These are phyloP conservation scores for Citrus maxima DNA, from an alignment of 345 rosid species.

Conservation along the genomic window DNA sequence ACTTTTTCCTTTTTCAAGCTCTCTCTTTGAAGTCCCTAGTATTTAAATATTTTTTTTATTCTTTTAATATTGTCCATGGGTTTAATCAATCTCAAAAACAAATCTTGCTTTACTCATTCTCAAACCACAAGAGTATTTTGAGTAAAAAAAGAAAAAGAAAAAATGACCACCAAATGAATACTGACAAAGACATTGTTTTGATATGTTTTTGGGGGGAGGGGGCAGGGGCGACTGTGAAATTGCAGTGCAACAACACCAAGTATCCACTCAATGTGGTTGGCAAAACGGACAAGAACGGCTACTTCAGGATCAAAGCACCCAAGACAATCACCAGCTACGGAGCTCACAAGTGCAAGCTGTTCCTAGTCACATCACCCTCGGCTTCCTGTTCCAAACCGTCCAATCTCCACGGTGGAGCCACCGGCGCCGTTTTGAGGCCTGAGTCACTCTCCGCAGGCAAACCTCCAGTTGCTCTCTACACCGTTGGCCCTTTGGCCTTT, in stretches of 20 bases:
- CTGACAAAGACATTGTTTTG: neutral
- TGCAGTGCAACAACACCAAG: conserved; percentile 65
- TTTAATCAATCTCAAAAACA: neutral
- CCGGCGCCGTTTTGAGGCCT: conserved; percentile 50
- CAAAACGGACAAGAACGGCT: conserved; percentile 77
- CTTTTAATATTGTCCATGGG: neutral
- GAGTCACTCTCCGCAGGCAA: conserved; percentile 35
- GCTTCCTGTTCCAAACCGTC: conserved; percentile 45
- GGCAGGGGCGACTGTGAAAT: conserved; percentile 69
- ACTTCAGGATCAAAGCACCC: conserved; percentile 63
- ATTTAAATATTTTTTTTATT: too few species aligned
- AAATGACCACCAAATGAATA: neutral
- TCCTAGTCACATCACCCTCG: conserved; percentile 43
- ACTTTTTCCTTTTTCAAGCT: neutral
- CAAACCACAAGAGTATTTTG: neutral
- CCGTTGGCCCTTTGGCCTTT: conserved; percentile 82
- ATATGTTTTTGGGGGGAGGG: neutral
- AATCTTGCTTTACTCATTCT: neutral
- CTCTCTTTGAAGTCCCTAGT: neutral
- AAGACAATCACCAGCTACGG: conserved; percentile 73
- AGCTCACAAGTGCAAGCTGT: conserved; percentile 68
- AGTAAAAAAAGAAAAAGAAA: neutral
- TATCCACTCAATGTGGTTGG: conserved; percentile 22
- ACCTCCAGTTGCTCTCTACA: conserved; percentile 41
- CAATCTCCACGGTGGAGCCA: conserved; percentile 50